These are phyloP conservation scores for Xylaria sp. DNA, from an alignment of 2,329 filamentous ascomycete species.

Conservation along the genomic window DNA sequence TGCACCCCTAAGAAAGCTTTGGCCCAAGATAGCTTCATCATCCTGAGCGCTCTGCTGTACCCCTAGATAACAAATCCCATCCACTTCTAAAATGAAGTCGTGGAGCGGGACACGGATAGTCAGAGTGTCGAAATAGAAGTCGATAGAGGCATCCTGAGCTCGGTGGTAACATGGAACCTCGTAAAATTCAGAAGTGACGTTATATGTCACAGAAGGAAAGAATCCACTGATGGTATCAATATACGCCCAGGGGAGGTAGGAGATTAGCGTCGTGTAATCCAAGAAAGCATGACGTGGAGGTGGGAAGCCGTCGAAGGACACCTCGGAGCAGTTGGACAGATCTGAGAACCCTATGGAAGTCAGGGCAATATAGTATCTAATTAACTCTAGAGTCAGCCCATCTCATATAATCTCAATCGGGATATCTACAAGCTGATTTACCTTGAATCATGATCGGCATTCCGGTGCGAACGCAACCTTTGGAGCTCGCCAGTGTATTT, in stretches of 20 bases:
- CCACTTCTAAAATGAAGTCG: slow-evolving; percentile 37
- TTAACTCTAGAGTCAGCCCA: slow-evolving; percentile 10
- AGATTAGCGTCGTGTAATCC: slow-evolving; percentile 30
- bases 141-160: slow-evolving; percentile 33
- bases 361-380: slow-evolving; percentile 35
- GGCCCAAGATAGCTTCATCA: slow-evolving; percentile 30
- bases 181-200: slow-evolving; percentile 27
- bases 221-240: slow-evolving; percentile 18
- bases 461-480: slow-evolving; percentile 18
- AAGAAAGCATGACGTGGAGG: slow-evolving; percentile 28
- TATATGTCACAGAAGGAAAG: slow-evolving; percentile 32
- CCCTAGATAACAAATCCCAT: slow-evolving; percentile 34
- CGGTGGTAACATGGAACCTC: slow-evolving; percentile 37
- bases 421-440: slow-evolving; percentile 2
- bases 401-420: neutral
- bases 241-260: slow-evolving; percentile 31
- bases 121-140: slow-evolving; percentile 35
- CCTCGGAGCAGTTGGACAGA: slow-evolving; percentile 25
- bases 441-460: slow-evolving; percentile 22
- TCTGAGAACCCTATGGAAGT: slow-evolving; percentile 35
- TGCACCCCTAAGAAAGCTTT: slow-evolving; percentile 38
- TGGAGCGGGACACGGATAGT: slow-evolving; percentile 37
- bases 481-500: slow-evolving; percentile 39
- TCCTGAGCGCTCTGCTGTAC: neutral
- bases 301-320: neutral